Conservation (phyloP, 495 filamentous ascomycete genomes). For the Ramalina peruviana region DNA sequence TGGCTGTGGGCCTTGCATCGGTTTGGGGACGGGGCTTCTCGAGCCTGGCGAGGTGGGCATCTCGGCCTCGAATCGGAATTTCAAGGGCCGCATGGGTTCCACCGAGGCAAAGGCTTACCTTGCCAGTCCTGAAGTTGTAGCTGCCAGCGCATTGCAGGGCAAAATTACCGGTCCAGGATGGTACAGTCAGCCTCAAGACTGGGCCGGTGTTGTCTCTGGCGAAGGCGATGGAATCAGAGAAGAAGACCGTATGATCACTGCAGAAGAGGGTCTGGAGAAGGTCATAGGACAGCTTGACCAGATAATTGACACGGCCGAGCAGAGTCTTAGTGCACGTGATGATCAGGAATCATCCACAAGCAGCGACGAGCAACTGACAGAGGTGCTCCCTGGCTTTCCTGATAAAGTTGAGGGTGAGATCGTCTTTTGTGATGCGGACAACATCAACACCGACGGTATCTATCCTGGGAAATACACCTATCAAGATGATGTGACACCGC, state of each 20-base stretch:
- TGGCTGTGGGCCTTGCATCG: constrained; percentile 85
- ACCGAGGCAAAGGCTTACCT: constrained; percentile 78
- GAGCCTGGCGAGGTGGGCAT: constrained; percentile 85
- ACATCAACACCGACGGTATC: constrained; percentile 48
- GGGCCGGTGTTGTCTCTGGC: constrained; percentile 51
- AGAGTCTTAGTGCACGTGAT: constrained; percentile 15
- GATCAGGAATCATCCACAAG: constrained; percentile 9
- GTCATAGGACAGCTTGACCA: constrained; percentile 51
- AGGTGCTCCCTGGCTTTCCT: constrained; percentile 38
- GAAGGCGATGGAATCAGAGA: constrained; percentile 52
- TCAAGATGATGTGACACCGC: constrained; percentile 62
- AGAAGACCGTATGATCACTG: constrained; percentile 45
- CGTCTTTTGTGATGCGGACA: constrained; percentile 39
- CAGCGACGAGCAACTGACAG: constrained; percentile 25
- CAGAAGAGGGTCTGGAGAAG: constrained; percentile 55
- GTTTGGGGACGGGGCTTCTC: constrained; percentile 70
- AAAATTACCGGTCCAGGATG: constrained; percentile 67
- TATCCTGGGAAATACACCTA: constrained; percentile 89
- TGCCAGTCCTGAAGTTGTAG: constrained; percentile 80
- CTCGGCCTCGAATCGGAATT: constrained; percentile 77
- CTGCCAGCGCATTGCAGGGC: constrained; percentile 70
- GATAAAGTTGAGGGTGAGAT: constrained; percentile 38
- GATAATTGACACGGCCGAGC: constrained; percentile 40
- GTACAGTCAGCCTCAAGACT: constrained; percentile 58
- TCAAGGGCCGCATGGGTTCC: constrained; percentile 84